Percentiles rank a stretch among this genome's conserved stretches.
Conservation (phyloP, 2,329 filamentous ascomycete species). For the Aspergillus hiratsukae region DNA sequence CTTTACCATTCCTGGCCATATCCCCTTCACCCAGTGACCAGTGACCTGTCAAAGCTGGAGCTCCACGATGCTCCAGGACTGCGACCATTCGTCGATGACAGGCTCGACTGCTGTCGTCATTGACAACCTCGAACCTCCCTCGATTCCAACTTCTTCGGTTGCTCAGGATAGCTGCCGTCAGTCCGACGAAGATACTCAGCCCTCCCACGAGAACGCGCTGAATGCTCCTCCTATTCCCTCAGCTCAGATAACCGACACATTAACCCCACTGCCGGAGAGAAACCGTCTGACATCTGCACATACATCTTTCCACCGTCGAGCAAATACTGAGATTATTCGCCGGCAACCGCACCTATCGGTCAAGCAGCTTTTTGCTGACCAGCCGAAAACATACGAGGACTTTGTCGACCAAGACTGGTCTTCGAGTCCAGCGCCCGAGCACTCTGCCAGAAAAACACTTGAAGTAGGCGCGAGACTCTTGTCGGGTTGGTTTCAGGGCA, state of each 20-base stretch:
- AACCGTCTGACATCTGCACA: constrained; percentile 11
- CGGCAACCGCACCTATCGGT: constrained; percentile 18
- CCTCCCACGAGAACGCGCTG: constrained; percentile 7
- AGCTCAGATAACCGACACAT: constrained; percentile 13
- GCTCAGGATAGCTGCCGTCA: constrained; percentile 8
- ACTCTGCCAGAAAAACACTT: constrained; percentile 26
- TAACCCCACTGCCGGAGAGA: constrained; percentile 11
- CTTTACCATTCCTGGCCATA: constrained; percentile 17
- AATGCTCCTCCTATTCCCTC: constrained; percentile 11
- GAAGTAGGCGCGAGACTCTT: constrained; percentile 34
- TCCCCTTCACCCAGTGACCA: constrained; percentile 9
- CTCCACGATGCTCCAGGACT: constrained; percentile 16
- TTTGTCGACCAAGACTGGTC: constrained; percentile 11
- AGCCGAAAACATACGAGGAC: constrained; percentile 20
- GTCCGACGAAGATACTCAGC: constrained; percentile 12
- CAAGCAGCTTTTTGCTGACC: constrained; percentile 22
- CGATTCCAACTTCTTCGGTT: constrained; percentile 9
- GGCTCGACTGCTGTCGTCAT: constrained; percentile 11
- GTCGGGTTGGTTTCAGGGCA: constrained; percentile 51
- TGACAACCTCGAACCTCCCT: constrained; percentile 8
- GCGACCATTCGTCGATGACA: constrained; percentile 14
- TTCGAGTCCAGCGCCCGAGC: constrained; percentile 19
- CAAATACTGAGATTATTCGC: constrained; percentile 31
- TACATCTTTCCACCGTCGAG: constrained; percentile 27
- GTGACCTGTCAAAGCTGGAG: constrained; percentile 12